Base-by-base conservation (phyloP, 1,284 basidiomycete genomes). In the Ganoderma sinense region DNA sequence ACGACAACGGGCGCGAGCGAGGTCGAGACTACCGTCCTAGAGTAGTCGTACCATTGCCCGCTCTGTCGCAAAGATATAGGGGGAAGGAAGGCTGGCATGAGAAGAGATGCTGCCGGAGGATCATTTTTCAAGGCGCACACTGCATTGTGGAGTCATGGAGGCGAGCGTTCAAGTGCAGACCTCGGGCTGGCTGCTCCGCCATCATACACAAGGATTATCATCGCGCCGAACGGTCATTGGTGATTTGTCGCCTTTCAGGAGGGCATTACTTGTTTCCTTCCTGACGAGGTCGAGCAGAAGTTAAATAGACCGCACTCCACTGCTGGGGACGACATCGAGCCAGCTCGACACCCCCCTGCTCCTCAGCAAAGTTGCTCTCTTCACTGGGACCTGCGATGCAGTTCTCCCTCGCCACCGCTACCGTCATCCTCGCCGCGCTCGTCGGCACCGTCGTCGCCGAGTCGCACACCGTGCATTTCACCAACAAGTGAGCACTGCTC, bases 401-500 rank as follows among this genome's bases (percentile, higher is more conserved):
- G 66, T 68, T 76, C 74, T 78, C 80, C 43, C 69, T 82, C 75
- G 65, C 78, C 74, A 67, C 73, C 64, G 69, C 77, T 68, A 71
- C 73, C 63, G 41, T 81, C 66, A 72, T 75, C 64, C 62, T 72
- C 62, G 66, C 76, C 63, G 65, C 79, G 56, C 67, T 77, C 56
- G 72, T 75, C 65, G 70, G 75, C 45, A 67, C 73, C n/a, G 80
- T 76, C 39, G 73, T 72, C 14, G 80, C 81, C 7, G 82, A 84
- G 69, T 67, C 76, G 23, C 83, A 84, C 72, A 84, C 78, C 48
- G 75, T 84, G 63, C 71, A 74, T 20, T 83, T 83, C 53, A 66
- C 77, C 40, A 84, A 84, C 75, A 72, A 78, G 82, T 84, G 60
- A 65, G 78, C 76, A 20, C 29, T 16, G 39, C 31, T 36, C 33